Conservation (phyloP, 805 yeast genomes). For the Kockiozyma suomiensis region DNA sequence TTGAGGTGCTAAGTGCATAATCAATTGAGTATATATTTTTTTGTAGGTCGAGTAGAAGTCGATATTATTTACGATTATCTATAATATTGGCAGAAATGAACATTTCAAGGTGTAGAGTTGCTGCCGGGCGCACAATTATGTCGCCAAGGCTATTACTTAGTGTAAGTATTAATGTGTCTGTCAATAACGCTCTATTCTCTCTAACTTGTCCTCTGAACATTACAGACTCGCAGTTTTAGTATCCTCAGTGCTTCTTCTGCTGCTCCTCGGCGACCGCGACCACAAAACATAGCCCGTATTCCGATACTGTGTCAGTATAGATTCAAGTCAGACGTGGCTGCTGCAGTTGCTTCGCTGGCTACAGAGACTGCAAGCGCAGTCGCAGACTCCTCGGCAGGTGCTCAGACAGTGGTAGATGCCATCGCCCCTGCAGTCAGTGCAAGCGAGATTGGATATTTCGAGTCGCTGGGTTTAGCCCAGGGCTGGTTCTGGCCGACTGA, state of each 20-base stretch:
- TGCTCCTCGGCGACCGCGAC: no score
- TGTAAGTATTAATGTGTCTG: no score
- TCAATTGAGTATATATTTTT: not conserved
- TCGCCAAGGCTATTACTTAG: not conserved
- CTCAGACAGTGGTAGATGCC: constrained; percentile 1
- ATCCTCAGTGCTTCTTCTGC: not conserved
- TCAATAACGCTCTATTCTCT: no score
- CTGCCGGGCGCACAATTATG: not conserved
- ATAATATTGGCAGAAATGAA: constrained; percentile 5
- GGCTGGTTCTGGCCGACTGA: constrained; percentile 89
- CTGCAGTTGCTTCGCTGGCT: not conserved
- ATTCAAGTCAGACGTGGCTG: not conserved
- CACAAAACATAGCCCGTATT: not conserved
- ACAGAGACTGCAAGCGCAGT: not conserved
- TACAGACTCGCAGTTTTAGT: not conserved
- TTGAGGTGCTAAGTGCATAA: not conserved
- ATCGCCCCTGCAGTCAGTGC: constrained; percentile 5
- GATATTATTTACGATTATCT: no score
- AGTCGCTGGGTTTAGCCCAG: constrained; percentile 83
- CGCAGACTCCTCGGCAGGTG: not conserved
- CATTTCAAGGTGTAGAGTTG: not conserved
- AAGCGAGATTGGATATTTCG: constrained; percentile 80
- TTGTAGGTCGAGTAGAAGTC: not conserved
- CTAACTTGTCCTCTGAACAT: not conserved
- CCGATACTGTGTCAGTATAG: not conserved